These are phyloP conservation scores for Clonostachys byssicola DNA, from an alignment of 2,329 filamentous ascomycete genomes.

Conservation along the genomic window DNA sequence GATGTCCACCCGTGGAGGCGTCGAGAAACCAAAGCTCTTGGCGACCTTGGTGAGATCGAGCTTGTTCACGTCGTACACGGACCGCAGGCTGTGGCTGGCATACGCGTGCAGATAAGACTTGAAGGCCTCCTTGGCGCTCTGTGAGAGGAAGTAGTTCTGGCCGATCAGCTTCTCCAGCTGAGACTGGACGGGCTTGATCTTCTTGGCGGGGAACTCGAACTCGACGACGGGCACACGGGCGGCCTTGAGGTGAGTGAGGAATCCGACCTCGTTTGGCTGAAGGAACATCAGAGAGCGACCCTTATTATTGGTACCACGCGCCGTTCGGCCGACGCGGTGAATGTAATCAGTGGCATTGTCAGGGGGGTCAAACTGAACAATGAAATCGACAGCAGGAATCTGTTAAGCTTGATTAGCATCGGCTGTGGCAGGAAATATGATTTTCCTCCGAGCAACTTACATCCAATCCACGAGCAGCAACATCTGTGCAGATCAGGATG, in stretches of 20 bases:
- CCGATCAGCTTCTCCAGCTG: slow-evolving; percentile 92
- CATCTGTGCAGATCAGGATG: slow-evolving; percentile 92
- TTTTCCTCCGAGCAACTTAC: slow-evolving; percentile 34
- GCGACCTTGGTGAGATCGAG: slow-evolving; percentile 80
- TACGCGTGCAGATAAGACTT: slow-evolving; percentile 93
- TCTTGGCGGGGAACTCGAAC: slow-evolving; percentile 90
- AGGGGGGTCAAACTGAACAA: slow-evolving; percentile 91
- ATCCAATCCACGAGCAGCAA: slow-evolving; percentile 90
- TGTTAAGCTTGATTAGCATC: slow-evolving; percentile 16
- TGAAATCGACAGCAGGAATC: slow-evolving; percentile 95
- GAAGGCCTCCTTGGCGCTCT: slow-evolving; percentile 75
- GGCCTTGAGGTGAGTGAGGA: slow-evolving; percentile 86
- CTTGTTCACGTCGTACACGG: slow-evolving; percentile 75
- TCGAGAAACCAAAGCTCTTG: slow-evolving; percentile 76
- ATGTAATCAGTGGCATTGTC: slow-evolving; percentile 91
- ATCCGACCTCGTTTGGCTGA: slow-evolving; percentile 89
- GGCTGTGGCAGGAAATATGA: not conserved
- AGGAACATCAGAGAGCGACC: slow-evolving; percentile 91
- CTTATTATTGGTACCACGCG: slow-evolving; percentile 76
- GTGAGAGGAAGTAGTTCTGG: slow-evolving; percentile 96
- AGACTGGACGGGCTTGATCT: slow-evolving; percentile 85
- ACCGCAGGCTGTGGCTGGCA: slow-evolving; percentile 61
- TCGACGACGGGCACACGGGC: slow-evolving; percentile 91
- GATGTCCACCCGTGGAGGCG: slow-evolving; percentile 79
- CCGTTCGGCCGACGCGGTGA: slow-evolving; percentile 93